Percentiles rank a stretch among this genome's conserved stretches.
Conservation (phyloP, 108 stramenopile genomes). For the Nitzschia inconspicua region DNA sequence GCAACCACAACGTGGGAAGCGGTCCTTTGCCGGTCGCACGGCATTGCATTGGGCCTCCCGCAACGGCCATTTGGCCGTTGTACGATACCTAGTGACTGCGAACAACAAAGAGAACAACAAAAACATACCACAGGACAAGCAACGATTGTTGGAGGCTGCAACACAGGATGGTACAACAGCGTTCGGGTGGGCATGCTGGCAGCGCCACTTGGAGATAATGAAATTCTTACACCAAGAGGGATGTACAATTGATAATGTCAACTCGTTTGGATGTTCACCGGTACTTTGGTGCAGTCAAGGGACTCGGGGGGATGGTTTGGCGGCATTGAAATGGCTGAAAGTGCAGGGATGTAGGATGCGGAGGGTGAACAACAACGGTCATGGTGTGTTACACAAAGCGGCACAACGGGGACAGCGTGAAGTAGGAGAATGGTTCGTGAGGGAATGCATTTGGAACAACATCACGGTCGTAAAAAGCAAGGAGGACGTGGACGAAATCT, state of each 20-base stretch:
- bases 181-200: slow-evolving; percentile 86
- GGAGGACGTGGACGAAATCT: not conserved
- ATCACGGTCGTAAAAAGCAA: not conserved
- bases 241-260: slow-evolving; percentile 46
- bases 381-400: slow-evolving; percentile 80
- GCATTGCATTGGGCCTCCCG: slow-evolving; percentile 86
- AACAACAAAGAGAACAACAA: not conserved
- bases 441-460: not conserved
- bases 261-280: slow-evolving; percentile 82
- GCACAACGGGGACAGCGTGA: slow-evolving; percentile 64
- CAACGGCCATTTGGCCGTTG: slow-evolving; percentile 73
- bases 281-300: slow-evolving; percentile 83
- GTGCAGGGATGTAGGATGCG: slow-evolving; percentile 42
- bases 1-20: slow-evolving; percentile 55
- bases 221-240: slow-evolving; percentile 45
- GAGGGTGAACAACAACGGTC: slow-evolving; percentile 70
- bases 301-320: slow-evolving; percentile 22
- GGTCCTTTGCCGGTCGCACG: slow-evolving; percentile 78
- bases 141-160: slow-evolving; percentile 47
- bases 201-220: slow-evolving; percentile 74
- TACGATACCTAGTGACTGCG: slow-evolving; percentile 47
- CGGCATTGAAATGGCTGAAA: slow-evolving; percentile 56
- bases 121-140: not conserved
- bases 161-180: slow-evolving; percentile 85
- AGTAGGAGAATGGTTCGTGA: slow-evolving; percentile 56